Conservation (phyloP, 179 eudicot genomes). For the Amaranthus tricolor region DNA sequence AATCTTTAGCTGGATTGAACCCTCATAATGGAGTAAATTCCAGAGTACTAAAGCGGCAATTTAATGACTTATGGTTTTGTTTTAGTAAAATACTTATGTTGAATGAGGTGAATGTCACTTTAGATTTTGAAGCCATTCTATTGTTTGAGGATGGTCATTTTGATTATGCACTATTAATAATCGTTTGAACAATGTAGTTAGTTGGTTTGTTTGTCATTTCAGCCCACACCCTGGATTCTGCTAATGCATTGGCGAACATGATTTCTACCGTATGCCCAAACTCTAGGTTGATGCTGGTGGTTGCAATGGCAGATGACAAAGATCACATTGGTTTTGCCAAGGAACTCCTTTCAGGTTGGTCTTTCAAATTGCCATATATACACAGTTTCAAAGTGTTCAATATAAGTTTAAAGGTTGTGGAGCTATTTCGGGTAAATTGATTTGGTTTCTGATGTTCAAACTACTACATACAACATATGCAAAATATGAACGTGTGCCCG, state of each 20-base stretch:
- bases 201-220: slow-evolving; percentile 29
- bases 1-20: no score
- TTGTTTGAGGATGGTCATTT: background rate
- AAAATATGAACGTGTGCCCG: background rate
- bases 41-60: background rate
- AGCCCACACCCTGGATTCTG: slow-evolving; percentile 97
- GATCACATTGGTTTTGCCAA: slow-evolving; percentile 85
- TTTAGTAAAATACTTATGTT: background rate
- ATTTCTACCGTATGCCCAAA: slow-evolving; percentile 48
- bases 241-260: slow-evolving; percentile 72
- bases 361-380: background rate
- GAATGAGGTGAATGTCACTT: background rate
- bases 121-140: background rate
- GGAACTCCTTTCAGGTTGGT: slow-evolving; percentile 59
- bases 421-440: background rate
- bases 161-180: background rate
- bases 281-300: slow-evolving; percentile 61
- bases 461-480: background rate
- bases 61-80: background rate
- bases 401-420: background rate
- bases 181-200: slow-evolving; percentile 7
- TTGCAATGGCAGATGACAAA: slow-evolving; percentile 97
- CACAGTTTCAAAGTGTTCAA: background rate
- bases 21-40: background rate
- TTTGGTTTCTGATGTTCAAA: background rate